These are phyloP conservation scores for Tylopilus subfusipes DNA, from an alignment of 768 basidiomycete species.

Conservation along the genomic window DNA sequence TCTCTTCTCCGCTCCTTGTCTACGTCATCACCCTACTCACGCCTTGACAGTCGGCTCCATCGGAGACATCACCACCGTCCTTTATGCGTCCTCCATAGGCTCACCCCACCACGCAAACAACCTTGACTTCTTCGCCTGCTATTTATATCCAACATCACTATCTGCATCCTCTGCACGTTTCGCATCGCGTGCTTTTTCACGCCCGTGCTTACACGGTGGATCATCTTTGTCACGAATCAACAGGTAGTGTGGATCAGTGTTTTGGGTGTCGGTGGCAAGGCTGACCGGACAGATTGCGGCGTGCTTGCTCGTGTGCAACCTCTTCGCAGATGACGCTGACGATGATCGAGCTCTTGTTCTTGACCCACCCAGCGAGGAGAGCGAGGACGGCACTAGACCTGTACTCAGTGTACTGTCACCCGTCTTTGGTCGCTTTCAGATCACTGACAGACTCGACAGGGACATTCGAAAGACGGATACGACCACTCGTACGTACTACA, in stretches of 20 bases:
- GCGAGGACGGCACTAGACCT: too few species aligned
- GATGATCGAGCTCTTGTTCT: too few species aligned
- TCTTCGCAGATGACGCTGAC: too few species aligned
- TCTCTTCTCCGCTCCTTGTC: not conserved
- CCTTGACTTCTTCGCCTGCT: constrained; percentile 11
- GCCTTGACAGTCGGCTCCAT: not conserved
- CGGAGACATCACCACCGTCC: not conserved
- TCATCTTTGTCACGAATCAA: not conserved
- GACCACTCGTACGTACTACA: too few species aligned
- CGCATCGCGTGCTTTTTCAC: not conserved
- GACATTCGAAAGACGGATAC: too few species aligned
- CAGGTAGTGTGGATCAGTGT: constrained; percentile 5
- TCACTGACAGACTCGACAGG: too few species aligned
- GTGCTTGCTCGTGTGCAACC: constrained; percentile 16
- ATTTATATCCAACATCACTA: constrained; percentile 2
- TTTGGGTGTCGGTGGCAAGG: too few species aligned
- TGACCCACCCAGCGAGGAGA: too few species aligned
- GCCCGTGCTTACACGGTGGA: not conserved
- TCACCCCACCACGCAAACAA: not conserved
- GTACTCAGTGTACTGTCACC: too few species aligned
- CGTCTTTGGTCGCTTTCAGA: too few species aligned
- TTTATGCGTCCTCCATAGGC: constrained; percentile 5
- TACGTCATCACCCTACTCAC: too few species aligned
- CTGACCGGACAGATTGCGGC: constrained; percentile 19
- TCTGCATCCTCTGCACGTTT: not conserved